These are phyloP conservation scores for Fusarium sp. DNA, from an alignment of 2,329 filamentous ascomycete species.

Conservation along the genomic window DNA sequence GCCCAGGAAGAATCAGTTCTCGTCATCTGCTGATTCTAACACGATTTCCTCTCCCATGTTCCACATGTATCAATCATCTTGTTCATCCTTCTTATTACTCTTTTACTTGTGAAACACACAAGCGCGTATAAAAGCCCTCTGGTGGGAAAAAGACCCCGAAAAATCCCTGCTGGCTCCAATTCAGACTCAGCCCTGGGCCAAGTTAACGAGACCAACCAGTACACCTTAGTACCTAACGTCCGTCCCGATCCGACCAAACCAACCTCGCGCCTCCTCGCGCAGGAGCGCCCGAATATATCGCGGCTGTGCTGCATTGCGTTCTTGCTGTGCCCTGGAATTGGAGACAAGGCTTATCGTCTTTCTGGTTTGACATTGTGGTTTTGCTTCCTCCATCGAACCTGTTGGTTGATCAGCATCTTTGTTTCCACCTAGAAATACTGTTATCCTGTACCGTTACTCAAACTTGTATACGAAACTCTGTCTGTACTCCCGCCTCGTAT, in stretches of 20 bases:
- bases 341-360: constrained; percentile 31
- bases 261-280: constrained; percentile 41
- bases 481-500: constrained; percentile 24
- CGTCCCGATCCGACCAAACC: constrained; percentile 32
- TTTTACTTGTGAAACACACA: constrained; percentile 26
- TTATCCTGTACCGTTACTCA: constrained; percentile 2
- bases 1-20: neutral
- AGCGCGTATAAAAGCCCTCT: constrained; percentile 18
- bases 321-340: constrained; percentile 29
- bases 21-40: constrained; percentile 8
- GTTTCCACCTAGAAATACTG: neutral
- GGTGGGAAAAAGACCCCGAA: constrained; percentile 23
- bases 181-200: constrained; percentile 38
- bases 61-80: constrained; percentile 5
- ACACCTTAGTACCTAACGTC: neutral
- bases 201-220: constrained; percentile 27
- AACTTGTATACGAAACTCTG: constrained; percentile 17
- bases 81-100: constrained; percentile 9
- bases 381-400: constrained; percentile 14
- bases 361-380: constrained; percentile 10
- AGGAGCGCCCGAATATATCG: constrained; percentile 37
- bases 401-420: constrained; percentile 10
- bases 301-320: constrained; percentile 29
- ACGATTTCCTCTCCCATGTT: neutral
- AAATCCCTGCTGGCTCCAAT: constrained; percentile 38